Evolutionary conservation across 805 yeast genomes (phyloP).

Genomic region (Candida silvicultrix): DNA sequence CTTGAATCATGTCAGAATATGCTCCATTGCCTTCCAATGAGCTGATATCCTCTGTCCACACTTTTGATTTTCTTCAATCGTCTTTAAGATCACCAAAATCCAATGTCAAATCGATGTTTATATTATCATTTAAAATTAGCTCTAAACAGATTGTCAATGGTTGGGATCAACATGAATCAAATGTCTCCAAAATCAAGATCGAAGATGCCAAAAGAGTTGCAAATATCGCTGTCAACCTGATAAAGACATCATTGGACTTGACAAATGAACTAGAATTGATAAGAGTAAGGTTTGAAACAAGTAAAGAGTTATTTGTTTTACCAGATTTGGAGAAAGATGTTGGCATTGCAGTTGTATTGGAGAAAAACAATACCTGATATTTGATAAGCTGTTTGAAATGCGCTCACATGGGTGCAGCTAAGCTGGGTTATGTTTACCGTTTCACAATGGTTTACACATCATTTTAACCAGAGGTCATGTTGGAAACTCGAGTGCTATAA

Average conservation of each 20-base stretch:
- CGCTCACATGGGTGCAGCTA: too few relatives aligned
- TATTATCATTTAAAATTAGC: neutral
- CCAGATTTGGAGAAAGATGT: neutral
- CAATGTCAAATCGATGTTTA: neutral
- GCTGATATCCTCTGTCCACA: neutral
- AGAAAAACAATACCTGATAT: neutral
- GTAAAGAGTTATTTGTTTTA: neutral
- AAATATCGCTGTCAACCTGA: neutral
- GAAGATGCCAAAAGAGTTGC: neutral
- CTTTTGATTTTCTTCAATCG: neutral
- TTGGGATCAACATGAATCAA: neutral
- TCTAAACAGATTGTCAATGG: neutral
- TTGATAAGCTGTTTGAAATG: too few relatives aligned
- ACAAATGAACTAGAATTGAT: neutral
- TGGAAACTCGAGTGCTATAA: too few relatives aligned
- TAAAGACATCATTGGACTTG: neutral
- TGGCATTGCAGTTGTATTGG: neutral
- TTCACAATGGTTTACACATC: too few relatives aligned
- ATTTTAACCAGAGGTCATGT: too few relatives aligned
- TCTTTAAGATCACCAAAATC: neutral
- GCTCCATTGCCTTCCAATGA: neutral
- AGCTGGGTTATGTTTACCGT: too few relatives aligned
- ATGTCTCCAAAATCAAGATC: neutral
- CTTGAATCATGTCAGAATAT: neutral
- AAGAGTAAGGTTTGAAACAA: neutral